Conservation (phyloP, 1,284 basidiomycete species). For the Apiotrichum laibachii region DNA sequence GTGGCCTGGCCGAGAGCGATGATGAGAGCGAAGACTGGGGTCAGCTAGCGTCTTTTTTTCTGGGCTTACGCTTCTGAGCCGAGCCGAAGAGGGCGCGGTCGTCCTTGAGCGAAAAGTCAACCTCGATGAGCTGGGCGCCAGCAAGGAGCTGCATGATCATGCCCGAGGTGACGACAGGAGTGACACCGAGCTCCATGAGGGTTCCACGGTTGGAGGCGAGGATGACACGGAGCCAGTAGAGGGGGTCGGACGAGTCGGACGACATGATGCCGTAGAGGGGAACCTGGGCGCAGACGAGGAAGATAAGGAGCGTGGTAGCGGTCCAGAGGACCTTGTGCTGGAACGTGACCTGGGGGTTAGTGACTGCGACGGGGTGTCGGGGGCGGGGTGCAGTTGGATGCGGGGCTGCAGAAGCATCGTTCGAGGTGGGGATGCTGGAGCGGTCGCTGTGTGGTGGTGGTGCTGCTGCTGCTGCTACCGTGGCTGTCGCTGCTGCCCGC, state of each 20-base stretch:
- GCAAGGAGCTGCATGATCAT: conserved; percentile 99
- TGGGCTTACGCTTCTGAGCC: conserved; percentile 85
- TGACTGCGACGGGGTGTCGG: neutral
- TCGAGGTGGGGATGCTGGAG: neutral
- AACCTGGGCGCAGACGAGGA: conserved; percentile 95
- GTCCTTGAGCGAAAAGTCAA: conserved; percentile 96
- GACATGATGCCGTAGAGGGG: conserved; percentile 98
- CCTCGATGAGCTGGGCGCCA: conserved; percentile 94
- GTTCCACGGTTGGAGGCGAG: conserved; percentile 97
- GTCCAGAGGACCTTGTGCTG: conserved; percentile 97
- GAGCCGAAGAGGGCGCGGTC: conserved; percentile 93
- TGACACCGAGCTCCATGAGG: conserved; percentile 98
- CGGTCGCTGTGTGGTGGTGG: too few species aligned
- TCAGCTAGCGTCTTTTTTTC: neutral
- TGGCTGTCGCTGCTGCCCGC: neutral
- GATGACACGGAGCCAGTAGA: conserved; percentile 99
- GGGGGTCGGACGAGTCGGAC: conserved; percentile 93
- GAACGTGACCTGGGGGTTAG: conserved; percentile 70
- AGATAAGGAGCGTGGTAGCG: conserved; percentile 92
- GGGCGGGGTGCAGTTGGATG: neutral
- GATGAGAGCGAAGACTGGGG: conserved; percentile 87
- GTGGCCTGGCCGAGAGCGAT: conserved; percentile 96
- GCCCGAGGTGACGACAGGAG: conserved; percentile 92
- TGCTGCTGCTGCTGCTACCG: neutral
- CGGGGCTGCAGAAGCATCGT: too few species aligned